Percentiles rank a stretch among this genome's conserved stretches.
Evolutionary conservation across 768 basidiomycete genomes (phyloP).

Genomic region (Cystobasidium onofrii): DNA sequence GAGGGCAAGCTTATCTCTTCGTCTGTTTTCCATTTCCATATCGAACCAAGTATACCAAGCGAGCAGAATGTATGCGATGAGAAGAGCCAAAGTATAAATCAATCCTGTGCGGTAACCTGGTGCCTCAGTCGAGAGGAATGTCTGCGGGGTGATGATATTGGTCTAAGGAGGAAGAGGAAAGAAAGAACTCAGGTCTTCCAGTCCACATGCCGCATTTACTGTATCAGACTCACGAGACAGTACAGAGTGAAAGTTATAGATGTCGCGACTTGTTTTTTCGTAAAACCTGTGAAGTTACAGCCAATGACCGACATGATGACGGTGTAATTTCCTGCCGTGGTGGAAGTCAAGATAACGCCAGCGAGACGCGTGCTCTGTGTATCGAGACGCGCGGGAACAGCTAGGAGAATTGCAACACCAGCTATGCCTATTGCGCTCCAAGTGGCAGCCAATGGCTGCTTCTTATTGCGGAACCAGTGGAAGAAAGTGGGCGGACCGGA

Average conservation of each 20-base stretch:
- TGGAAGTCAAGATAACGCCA: not conserved
- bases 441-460: not conserved
- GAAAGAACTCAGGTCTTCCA: too few species aligned
- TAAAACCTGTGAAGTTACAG: not conserved
- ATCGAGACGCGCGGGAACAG: not conserved
- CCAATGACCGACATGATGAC: not conserved
- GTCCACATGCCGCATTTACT: too few species aligned
- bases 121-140: not conserved
- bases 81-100: not conserved
- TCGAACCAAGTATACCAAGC: not conserved
- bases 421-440: not conserved
- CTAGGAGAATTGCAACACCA: not conserved
- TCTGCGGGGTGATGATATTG: not conserved
- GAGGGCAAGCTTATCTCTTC: not conserved
- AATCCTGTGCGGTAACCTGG: not conserved
- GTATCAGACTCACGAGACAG: not conserved
- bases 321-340: not conserved
- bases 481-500: not conserved
- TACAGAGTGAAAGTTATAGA: not conserved
- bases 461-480: not conserved
- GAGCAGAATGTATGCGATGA: not conserved
- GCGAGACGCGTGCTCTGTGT: not conserved
- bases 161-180: too few species aligned
- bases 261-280: not conserved
- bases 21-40: not conserved